Percentiles rank a stretch among this genome's conserved stretches.
Conservation (phyloP, 257 asterid genomes). For the Solanum chmielewskii region DNA sequence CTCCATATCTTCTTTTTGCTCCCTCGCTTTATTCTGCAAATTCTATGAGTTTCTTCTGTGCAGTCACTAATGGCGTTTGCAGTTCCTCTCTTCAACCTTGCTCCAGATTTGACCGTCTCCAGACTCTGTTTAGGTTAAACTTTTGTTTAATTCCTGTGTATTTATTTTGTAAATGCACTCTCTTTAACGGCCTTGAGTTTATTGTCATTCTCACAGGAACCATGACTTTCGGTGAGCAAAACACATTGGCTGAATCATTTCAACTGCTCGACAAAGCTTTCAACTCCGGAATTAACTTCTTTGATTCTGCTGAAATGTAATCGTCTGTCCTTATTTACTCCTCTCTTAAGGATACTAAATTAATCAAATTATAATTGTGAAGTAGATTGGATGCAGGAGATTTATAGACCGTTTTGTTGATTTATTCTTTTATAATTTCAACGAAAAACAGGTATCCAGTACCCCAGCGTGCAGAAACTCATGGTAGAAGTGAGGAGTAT, state of each 20-base stretch:
- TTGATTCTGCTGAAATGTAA: constrained; percentile 86
- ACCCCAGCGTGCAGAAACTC: constrained; percentile 76
- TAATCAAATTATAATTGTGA: background rate
- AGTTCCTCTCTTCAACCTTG: constrained; percentile 54
- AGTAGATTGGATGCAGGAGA: background rate
- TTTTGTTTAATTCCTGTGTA: background rate
- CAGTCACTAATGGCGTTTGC: constrained; percentile 58
- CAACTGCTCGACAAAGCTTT: constrained; percentile 72
- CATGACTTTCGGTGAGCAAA: constrained; percentile 86
- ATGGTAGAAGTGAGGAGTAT: constrained; percentile 82
- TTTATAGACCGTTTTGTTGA: background rate
- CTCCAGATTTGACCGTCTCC: constrained; percentile 56
- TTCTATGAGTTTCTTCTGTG: background rate
- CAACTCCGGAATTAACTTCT: constrained; percentile 68
- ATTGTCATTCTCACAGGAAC: constrained; percentile 29
- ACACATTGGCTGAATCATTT: constrained; percentile 45
- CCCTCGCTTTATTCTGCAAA: background rate
- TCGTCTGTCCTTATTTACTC: background rate
- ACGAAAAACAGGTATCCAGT: constrained; percentile 59
- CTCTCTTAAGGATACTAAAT: background rate
- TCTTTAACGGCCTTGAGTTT: background rate
- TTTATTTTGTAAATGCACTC: background rate
- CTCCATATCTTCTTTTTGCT: background rate
- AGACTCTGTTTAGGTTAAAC: constrained; percentile 65
- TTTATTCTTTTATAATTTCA: background rate